These are phyloP conservation scores for Phialophora expanda DNA, from an alignment of 2,329 filamentous ascomycete species.

Conservation along the genomic window DNA sequence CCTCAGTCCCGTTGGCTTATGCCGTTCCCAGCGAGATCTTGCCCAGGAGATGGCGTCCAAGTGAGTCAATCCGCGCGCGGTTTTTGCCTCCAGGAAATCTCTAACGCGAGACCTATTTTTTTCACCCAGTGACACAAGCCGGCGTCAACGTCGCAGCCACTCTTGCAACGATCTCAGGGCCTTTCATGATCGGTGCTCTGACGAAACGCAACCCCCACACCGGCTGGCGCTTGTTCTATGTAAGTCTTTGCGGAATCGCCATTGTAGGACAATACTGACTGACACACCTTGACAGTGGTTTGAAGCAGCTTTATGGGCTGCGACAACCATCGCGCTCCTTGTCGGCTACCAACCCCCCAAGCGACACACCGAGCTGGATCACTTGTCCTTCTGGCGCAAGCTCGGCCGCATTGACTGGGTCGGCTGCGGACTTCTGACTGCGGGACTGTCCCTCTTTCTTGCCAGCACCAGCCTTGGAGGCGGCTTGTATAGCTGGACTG, in stretches of 20 bases:
- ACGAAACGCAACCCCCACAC: slow-evolving; percentile 19
- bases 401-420: slow-evolving; percentile 17
- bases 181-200: slow-evolving; percentile 25
- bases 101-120: neutral
- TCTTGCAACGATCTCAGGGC: slow-evolving; percentile 12
- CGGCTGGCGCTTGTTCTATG: slow-evolving; percentile 25
- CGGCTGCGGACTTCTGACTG: slow-evolving; percentile 18
- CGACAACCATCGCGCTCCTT: slow-evolving; percentile 17
- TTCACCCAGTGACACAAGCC: slow-evolving; percentile 29
- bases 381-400: slow-evolving; percentile 24
- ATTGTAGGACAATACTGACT: neutral
- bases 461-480: slow-evolving; percentile 27
- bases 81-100: no score
- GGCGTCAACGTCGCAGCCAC: slow-evolving; percentile 11
- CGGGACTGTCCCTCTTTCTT: slow-evolving; percentile 24
- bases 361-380: slow-evolving; percentile 27
- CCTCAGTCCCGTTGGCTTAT: slow-evolving; percentile 21
- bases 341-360: slow-evolving; percentile 27
- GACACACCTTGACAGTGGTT: slow-evolving; percentile 24
- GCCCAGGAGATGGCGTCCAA: slow-evolving; percentile 27
- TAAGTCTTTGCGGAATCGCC: neutral
- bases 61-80: slow-evolving; percentile 16
- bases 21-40: slow-evolving; percentile 26
- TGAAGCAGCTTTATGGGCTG: slow-evolving; percentile 23
- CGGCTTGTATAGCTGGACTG: slow-evolving; percentile 26